Base-by-base conservation (phyloP, 2,329 filamentous ascomycete genomes). In the Colletotrichum somersetense region DNA sequence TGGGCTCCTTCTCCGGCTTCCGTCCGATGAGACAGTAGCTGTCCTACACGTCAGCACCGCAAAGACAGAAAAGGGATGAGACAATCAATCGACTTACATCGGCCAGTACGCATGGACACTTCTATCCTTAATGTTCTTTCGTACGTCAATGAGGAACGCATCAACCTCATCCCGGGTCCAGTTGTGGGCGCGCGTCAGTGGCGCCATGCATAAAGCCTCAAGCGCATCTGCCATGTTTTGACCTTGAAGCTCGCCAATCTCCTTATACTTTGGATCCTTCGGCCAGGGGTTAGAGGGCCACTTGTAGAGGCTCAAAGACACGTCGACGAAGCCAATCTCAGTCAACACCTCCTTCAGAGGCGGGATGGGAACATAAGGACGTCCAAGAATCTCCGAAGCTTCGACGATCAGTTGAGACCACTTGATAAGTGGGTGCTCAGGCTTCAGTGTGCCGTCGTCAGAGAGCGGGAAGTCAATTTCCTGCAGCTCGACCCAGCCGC, bases 291-390 rank as follows among this genome's bases (percentile, higher is more conserved):
- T 87, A 46, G 81, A 81, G 0, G 88, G 87, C 79, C 87, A 84
- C 76, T 84, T 86, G 74, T 81, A 85, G 18, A 85, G 75, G 2
- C 82, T 78, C 75, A 88, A 84, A 0, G 79, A 78, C 0, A 90
- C 84, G 67, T 89, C 83, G 62, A 83, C 79, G 73, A 90, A 90
- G 1, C 89, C 89, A 0, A 84, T 86, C n/a, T 86, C 84, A 58
- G 81, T 67, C 76, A 89, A 81, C 62, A 83, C 81, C 50, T 81
- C 77, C 64, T 78, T 78, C 7, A 57, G 46, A 5, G 38, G 44
- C 26, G 38, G 55, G 10, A 75, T 72, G 18, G 59, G 44, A 18
- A 59, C 20, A 46, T 80, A 80, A 1, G 77, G 74, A 1, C 81
- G 77, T 0, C 78, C 77, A 11, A 82, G 71, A 1, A 77, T 76